phyloP scores from a whole-genome alignment of 352 stramenopile genomes.

The Phytophthora lateralis region DNA sequence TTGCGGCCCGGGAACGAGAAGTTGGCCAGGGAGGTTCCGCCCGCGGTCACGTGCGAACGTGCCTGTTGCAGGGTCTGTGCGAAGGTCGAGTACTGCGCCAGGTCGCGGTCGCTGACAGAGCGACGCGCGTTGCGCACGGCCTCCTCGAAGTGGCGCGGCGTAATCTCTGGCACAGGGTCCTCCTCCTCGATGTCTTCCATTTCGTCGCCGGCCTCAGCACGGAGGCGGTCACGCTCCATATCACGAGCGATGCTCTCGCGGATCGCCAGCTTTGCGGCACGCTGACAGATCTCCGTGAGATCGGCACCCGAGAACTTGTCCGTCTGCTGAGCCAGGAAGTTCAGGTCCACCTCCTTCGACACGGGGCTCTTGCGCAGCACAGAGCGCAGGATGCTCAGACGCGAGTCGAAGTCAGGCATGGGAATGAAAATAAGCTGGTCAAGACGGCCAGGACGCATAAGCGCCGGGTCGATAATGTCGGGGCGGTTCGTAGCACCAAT shows the following conservation, averaged over 20 bases:
- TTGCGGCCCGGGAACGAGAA: conserved; percentile 95
- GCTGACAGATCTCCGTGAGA: conserved; percentile 99
- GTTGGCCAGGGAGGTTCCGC: conserved; percentile 93
- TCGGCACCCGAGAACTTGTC: conserved; percentile 99
- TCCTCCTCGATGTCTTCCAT: conserved; percentile 94
- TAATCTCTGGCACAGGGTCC: conserved; percentile 96
- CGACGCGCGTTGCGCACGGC: conserved; percentile 97
- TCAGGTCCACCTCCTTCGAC: conserved; percentile 97
- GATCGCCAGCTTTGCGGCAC: conserved; percentile 99
- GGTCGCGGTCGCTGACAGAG: conserved; percentile 97
- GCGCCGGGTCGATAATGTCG: conserved; percentile 97
- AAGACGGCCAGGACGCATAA: conserved; percentile 98
- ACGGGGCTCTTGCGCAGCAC: conserved; percentile 98
- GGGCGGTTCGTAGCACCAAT: conserved; percentile 99
- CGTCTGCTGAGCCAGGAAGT: conserved; percentile 96
- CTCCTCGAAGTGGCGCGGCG: conserved; percentile 96
- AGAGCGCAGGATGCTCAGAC: conserved; percentile 95
- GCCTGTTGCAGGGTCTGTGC: conserved; percentile 95
- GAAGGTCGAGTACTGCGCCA: conserved; percentile 92
- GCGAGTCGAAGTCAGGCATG: conserved; percentile 97
- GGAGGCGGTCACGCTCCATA: conserved; percentile 97
- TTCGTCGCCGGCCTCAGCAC: conserved; percentile 89
- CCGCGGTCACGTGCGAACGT: conserved; percentile 93
- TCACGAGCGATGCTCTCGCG: conserved; percentile 98
- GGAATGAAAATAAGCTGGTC: conserved; percentile 98